Percentiles rank a stretch among this genome's conserved stretches.
phyloP scores from a whole-genome alignment of 352 stramenopile species.

The Phytophthora pluvialis region DNA sequence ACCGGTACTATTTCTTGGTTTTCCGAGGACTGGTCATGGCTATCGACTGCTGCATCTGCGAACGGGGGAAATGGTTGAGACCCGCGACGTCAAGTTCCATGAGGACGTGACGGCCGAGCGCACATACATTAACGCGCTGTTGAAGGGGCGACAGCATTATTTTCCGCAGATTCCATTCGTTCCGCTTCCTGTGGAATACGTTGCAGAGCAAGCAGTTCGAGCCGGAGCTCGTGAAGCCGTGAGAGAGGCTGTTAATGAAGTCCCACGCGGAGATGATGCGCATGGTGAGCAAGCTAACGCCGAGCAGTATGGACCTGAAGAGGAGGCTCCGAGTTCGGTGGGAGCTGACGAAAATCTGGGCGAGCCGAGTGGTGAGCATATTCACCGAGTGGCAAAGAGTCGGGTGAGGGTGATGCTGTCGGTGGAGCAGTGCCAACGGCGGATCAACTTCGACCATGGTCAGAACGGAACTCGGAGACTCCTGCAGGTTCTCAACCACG shows the following conservation, averaged over 20 bases:
- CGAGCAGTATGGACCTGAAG: neutral
- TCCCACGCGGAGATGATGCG: neutral
- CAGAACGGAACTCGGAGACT: neutral
- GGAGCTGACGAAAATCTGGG: neutral
- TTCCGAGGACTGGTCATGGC: neutral
- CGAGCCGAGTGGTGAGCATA: neutral
- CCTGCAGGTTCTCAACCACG: neutral
- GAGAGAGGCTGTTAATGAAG: neutral
- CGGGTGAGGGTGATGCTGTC: neutral
- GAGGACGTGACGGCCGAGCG: slow-evolving; percentile 7
- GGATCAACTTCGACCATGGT: neutral
- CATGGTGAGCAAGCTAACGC: neutral
- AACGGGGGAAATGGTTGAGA: slow-evolving; percentile 7
- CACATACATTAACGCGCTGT: neutral
- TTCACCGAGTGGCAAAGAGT: neutral
- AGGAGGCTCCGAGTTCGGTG: slow-evolving; percentile 4
- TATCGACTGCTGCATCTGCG: slow-evolving; percentile 9
- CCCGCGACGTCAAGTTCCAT: slow-evolving; percentile 6
- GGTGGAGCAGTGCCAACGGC: neutral
- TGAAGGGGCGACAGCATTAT: neutral
- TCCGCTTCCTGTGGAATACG: neutral
- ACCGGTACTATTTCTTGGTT: slow-evolving; percentile 4
- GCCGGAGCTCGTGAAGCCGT: neutral
- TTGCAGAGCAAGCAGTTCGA: neutral
- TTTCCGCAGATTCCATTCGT: neutral